Conservation (phyloP, 2,329 filamentous ascomycete genomes). For the Bipolaris zeicola region DNA sequence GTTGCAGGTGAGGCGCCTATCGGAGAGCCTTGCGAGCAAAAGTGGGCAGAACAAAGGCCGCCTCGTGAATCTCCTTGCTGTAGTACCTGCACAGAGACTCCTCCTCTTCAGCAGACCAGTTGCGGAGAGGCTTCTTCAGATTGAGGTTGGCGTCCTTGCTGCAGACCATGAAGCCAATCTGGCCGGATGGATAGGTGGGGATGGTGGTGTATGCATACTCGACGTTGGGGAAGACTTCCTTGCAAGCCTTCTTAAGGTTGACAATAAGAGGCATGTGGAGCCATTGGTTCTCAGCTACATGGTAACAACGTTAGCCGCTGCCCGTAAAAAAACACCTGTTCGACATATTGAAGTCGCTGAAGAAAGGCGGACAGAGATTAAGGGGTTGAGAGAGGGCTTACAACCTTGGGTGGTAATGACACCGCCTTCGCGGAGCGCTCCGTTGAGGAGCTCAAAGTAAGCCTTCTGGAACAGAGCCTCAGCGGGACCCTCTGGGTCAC, state of each 20-base stretch:
- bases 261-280: conserved; percentile 93
- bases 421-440: conserved; percentile 90
- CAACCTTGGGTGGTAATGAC: conserved; percentile 99
- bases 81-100: conserved; percentile 94
- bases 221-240: conserved; percentile 93
- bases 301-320: conserved; percentile 32
- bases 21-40: conserved; percentile 80
- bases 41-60: conserved; percentile 88
- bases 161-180: conserved; percentile 99
- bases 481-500: conserved; percentile 94
- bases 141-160: conserved; percentile 88
- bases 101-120: conserved; percentile 86
- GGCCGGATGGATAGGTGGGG: conserved; percentile 96
- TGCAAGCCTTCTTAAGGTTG: conserved; percentile 95
- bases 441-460: conserved; percentile 93
- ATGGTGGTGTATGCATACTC: conserved; percentile 99
- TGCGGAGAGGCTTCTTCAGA: conserved; percentile 82
- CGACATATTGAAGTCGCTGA: conserved; percentile 20
- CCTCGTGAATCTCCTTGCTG: conserved; percentile 95
- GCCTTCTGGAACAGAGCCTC: conserved; percentile 98
- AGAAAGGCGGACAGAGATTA: conserved; percentile 24
- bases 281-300: conserved; percentile 96
- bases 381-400: conserved; percentile 70
- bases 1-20: conserved; percentile 31
- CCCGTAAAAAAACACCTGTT: conserved; percentile 19